Conservation (phyloP, 1,284 basidiomycete genomes). For the Apiotrichum mycotoxinovorans region DNA sequence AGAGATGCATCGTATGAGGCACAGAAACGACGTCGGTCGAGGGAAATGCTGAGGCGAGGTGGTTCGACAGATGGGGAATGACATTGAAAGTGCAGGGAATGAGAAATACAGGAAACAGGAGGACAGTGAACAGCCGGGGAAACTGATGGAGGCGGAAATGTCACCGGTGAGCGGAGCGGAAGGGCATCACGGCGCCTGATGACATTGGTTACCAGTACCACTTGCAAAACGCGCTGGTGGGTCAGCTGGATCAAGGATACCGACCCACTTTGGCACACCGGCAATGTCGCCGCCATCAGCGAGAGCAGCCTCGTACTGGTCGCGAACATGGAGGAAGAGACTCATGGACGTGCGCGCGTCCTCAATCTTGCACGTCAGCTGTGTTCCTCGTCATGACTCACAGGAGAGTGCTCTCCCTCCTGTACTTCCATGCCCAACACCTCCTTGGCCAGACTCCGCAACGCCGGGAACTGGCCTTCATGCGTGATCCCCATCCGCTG, state of each 20-base stretch:
- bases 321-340: conserved; percentile 38
- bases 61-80: too few relatives aligned
- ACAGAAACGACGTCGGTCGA: background rate
- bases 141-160: too few relatives aligned
- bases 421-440: conserved; percentile 55
- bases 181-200: too few relatives aligned
- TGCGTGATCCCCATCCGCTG: conserved; percentile 22
- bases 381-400: background rate
- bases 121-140: too few relatives aligned
- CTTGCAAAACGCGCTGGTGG: conserved; percentile 25
- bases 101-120: too few relatives aligned
- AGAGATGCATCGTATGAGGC: too few relatives aligned
- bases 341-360: conserved; percentile 40
- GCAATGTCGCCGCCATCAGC: conserved; percentile 29
- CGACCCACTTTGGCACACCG: conserved; percentile 26
- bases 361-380: conserved; percentile 30
- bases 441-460: conserved; percentile 51
- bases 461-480: conserved; percentile 48
- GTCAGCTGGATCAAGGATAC: background rate
- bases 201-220: conserved; percentile 37
- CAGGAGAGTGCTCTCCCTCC: conserved; percentile 15
- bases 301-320: conserved; percentile 35
- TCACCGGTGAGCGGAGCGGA: too few relatives aligned
- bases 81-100: too few relatives aligned
- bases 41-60: background rate